Conservation (phyloP, 371 early-diverging fungal species). For the Entomophthora muscae region DNA sequence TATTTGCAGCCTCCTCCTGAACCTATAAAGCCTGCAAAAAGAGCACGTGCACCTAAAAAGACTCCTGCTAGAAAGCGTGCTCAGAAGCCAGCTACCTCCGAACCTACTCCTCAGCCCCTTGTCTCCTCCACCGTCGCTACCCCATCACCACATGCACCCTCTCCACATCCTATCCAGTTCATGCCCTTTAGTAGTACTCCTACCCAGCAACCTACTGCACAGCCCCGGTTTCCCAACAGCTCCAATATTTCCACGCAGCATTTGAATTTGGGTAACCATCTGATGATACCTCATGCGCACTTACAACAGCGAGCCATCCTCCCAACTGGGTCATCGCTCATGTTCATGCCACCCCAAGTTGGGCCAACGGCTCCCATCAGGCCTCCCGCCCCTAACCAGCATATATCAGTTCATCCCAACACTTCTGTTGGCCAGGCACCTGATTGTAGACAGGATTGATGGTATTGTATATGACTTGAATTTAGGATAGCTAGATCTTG, state of each 20-base stretch:
- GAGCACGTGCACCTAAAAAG: background rate
- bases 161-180: background rate
- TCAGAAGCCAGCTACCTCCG: background rate
- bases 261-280: background rate
- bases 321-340: background rate
- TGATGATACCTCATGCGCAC: background rate
- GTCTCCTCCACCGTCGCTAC: background rate
- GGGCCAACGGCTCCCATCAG: background rate
- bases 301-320: background rate
- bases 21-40: background rate
- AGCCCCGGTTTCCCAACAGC: background rate
- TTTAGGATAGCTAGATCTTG: too few species aligned
- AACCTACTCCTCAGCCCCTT: background rate
- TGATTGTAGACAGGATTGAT: background rate
- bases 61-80: background rate
- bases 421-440: background rate
- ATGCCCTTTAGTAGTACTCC: background rate
- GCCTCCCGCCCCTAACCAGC: background rate
- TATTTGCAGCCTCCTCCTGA: background rate
- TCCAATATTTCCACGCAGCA: background rate
- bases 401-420: too few species aligned
- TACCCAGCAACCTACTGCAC: background rate
- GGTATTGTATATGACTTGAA: too few species aligned
- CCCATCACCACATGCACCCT: background rate
- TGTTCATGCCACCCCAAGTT: background rate